Evolutionary conservation across 805 yeast species (phyloP).

Genomic region (Saturnispora halmiae): DNA sequence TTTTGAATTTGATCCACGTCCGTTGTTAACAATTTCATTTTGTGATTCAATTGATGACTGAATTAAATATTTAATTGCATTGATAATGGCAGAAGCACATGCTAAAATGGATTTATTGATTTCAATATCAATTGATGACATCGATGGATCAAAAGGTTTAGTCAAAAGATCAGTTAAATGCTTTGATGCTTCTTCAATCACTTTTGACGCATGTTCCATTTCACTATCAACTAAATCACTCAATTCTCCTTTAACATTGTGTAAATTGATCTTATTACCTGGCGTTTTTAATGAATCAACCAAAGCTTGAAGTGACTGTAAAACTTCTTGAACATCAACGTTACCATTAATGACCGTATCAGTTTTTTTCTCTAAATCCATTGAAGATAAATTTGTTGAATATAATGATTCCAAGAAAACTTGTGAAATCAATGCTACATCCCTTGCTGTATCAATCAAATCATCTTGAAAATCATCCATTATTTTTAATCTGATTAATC

Average conservation of each 20-base stretch:
- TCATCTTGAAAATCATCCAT: constrained; percentile 45
- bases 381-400: constrained; percentile 41
- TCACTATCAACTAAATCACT: constrained; percentile 68
- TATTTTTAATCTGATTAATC: constrained; percentile 48
- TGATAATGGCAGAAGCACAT: constrained; percentile 73
- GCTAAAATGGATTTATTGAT: constrained; percentile 68
- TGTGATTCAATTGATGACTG: constrained; percentile 74
- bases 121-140: constrained; percentile 50
- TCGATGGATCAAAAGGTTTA: constrained; percentile 40
- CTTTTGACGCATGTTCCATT: constrained; percentile 60
- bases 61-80: constrained; percentile 65
- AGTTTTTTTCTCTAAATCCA: constrained; percentile 55
- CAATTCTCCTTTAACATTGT: constrained; percentile 38
- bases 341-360: constrained; percentile 73
- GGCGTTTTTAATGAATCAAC: constrained; percentile 44
- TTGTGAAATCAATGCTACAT: constrained; percentile 52
- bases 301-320: constrained; percentile 48
- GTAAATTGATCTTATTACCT: constrained; percentile 23
- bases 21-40: constrained; percentile 58
- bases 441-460: constrained; percentile 40
- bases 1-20: constrained; percentile 54
- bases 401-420: constrained; percentile 51
- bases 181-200: constrained; percentile 57
- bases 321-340: constrained; percentile 58
- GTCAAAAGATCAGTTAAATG: constrained; percentile 45